Evolutionary conservation across 1,139 yeast genomes (phyloP).

Genomic region (Diutina rugosa): DNA sequence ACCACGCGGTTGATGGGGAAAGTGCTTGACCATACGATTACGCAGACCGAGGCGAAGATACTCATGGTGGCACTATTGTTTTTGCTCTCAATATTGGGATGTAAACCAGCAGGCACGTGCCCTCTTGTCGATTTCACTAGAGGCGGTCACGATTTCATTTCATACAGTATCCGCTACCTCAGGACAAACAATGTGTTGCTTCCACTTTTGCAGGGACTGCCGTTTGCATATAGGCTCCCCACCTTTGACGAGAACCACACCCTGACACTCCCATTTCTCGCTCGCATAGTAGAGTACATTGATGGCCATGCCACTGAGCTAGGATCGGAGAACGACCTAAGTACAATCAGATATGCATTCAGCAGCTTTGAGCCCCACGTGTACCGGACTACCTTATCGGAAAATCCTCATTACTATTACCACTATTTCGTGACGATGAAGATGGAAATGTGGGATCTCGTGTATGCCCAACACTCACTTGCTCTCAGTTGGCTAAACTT

Average conservation of each 20-base stretch:
- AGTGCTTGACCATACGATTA: not conserved
- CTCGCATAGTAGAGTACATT: not conserved
- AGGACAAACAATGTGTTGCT: not conserved
- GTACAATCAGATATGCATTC: not conserved
- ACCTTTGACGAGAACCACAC: not conserved
- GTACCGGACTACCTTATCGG: not conserved
- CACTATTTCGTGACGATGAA: not conserved
- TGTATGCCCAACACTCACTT: not conserved
- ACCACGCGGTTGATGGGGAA: not conserved
- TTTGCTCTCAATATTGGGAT: not conserved
- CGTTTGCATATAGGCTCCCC: no score
- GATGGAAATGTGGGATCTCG: not conserved
- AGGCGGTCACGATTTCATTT: not conserved
- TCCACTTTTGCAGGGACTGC: not conserved
- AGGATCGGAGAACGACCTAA: not conserved
- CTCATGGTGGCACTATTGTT: not conserved
- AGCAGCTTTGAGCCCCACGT: not conserved
- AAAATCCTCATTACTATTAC: not conserved
- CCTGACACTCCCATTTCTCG: not conserved
- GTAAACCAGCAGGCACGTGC: not conserved
- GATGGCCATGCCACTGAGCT: not conserved
- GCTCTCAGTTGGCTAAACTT: not conserved
- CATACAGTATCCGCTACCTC: not conserved
- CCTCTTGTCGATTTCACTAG: not conserved
- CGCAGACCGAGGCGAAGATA: not conserved